Base-by-base conservation (phyloP, 2,329 filamentous ascomycete genomes). In the Seiridium cupressi region DNA sequence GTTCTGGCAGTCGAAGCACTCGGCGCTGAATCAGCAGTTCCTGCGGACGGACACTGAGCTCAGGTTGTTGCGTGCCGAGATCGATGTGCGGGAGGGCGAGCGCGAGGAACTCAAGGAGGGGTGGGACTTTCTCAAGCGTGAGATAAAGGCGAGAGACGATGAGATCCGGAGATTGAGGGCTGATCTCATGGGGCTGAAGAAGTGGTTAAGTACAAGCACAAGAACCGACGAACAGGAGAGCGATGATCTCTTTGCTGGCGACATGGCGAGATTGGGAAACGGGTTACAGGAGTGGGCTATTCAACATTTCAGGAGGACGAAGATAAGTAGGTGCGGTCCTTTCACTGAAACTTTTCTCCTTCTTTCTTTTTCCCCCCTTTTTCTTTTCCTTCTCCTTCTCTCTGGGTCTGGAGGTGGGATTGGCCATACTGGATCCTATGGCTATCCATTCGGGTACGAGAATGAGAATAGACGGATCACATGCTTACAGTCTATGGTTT, bases 201-300 rank as follows among this genome's bases (percentile, higher is more conserved):
- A 87, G 66, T 91, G 85, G 77, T 88, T 92, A 60, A 90, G 89
- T 67, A 84, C 82, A 31, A 85, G 84, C 63, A 90, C 88, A 8
- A 78, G 87, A 38, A 79, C 81, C 55, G 85, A 86, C 36, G 83
- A 83, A 31, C 84, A 88, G 71, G 79, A 77, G 58, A 87, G 86
- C 62, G 89, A 92, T 67, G 86, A 89, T 71, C 84, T 86, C 9
- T 84, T 92, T 69, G 83, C 79, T 2, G 84, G 89, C 55, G 79
- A 81, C 8, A 84, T 90, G 78, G 78, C 81, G 55, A 79, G 82
- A 60, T 71, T 92, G 51, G 84, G 84, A 26, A 89, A 91, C 66
- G 84, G 88, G 32, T 74, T 91, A 65, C 88, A 91, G 74, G 91
- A 92, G 66, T 92, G 89, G 89, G 84, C 89, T 3, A 86, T 92